phyloP scores from a whole-genome alignment of 371 early-diverging fungal genomes.

The Phascolomyces articulosus region DNA sequence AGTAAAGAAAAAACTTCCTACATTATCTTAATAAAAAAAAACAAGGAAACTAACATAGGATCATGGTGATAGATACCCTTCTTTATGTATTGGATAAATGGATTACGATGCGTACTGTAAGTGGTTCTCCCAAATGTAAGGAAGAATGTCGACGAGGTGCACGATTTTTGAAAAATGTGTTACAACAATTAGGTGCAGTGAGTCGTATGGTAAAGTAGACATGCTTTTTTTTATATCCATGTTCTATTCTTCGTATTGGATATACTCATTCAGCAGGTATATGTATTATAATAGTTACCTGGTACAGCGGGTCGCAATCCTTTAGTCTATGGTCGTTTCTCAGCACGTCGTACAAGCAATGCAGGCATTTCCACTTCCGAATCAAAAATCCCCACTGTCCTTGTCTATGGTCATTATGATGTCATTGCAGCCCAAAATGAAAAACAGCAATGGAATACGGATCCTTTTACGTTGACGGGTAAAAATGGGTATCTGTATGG shows the following conservation, averaged over 20 bases:
- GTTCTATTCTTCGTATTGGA: too few species aligned
- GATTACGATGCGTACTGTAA: slow-evolving; percentile 72
- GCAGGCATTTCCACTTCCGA: background rate
- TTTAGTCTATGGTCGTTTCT: slow-evolving; percentile 76
- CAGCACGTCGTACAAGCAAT: slow-evolving; percentile 28
- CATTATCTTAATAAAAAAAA: too few species aligned
- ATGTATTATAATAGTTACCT: slow-evolving; percentile 47
- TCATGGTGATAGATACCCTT: slow-evolving; percentile 64
- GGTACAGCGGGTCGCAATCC: slow-evolving; percentile 72
- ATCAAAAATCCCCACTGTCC: slow-evolving; percentile 51
- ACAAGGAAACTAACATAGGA: too few species aligned
- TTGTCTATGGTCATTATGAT: slow-evolving; percentile 89
- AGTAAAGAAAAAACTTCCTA: background rate
- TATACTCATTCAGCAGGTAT: too few species aligned
- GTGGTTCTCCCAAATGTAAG: slow-evolving; percentile 64
- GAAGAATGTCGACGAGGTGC: slow-evolving; percentile 82
- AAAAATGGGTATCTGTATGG: slow-evolving; percentile 81
- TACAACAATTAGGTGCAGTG: slow-evolving; percentile 77
- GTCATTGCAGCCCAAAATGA: slow-evolving; percentile 73
- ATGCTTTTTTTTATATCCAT: background rate
- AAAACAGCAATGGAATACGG: slow-evolving; percentile 54
- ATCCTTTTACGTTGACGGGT: slow-evolving; percentile 51
- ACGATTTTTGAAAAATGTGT: slow-evolving; percentile 68
- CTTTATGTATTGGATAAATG: slow-evolving; percentile 72
- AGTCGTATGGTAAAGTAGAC: slow-evolving; percentile 50